These are phyloP conservation scores for Prunus davidiana DNA, from an alignment of 306 rosid species.

Conservation along the genomic window DNA sequence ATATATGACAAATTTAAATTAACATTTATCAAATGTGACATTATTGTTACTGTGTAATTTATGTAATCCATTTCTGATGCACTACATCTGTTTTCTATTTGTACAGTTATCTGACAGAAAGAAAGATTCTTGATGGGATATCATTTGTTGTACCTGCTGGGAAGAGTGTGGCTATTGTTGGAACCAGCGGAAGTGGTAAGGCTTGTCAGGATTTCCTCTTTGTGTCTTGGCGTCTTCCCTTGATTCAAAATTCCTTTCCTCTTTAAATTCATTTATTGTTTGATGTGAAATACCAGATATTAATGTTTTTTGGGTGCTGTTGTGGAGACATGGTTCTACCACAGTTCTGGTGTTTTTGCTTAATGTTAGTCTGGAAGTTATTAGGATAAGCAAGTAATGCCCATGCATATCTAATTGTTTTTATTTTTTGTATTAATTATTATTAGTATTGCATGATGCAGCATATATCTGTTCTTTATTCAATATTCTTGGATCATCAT, in stretches of 20 bases:
- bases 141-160: constrained; percentile 89
- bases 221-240: not conserved
- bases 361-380: not conserved
- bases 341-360: not conserved
- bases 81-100: not conserved
- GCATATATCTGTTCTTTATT: not conserved
- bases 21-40: not conserved
- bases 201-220: constrained; percentile 11
- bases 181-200: constrained; percentile 99
- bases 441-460: not conserved
- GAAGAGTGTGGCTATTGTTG: constrained; percentile 98
- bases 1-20: not conserved
- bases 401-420: not conserved
- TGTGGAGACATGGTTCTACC: not conserved
- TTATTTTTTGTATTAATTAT: not conserved
- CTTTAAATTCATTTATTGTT: not conserved
- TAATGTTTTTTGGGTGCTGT: not conserved
- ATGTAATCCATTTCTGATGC: constrained; percentile 15
- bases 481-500: constrained; percentile 7
- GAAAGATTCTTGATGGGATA: constrained; percentile 93
- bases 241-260: not conserved
- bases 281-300: not conserved
- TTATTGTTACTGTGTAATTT: not conserved
- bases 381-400: not conserved
- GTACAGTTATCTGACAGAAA: constrained; percentile 73